Evolutionary conservation across 176 grass and related monocot species (phyloP).

Genomic region (Canna indica): DNA sequence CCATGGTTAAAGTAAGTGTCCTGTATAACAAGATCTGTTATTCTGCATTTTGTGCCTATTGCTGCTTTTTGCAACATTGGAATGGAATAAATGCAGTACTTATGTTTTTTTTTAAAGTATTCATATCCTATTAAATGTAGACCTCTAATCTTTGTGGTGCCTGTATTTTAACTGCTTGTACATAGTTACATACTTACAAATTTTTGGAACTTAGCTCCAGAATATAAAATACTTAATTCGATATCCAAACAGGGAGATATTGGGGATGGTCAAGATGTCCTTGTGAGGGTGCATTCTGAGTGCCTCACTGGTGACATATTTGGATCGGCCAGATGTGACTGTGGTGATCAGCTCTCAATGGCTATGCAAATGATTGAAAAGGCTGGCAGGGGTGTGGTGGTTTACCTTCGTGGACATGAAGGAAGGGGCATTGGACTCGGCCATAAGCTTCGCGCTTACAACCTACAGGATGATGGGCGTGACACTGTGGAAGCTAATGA

Average conservation of each 20-base stretch:
- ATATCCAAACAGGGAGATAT: slow-evolving; percentile 66
- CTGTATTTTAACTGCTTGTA: background rate
- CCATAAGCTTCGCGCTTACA: slow-evolving; percentile 93
- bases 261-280: slow-evolving; percentile 76
- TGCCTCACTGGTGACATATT: slow-evolving; percentile 97
- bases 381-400: slow-evolving; percentile 66
- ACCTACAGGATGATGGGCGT: slow-evolving; percentile 73
- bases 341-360: slow-evolving; percentile 63
- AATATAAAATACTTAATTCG: background rate
- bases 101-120: too few relatives aligned
- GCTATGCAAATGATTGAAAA: slow-evolving; percentile 90
- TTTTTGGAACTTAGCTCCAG: background rate
- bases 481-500: slow-evolving; percentile 96
- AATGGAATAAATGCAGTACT: background rate
- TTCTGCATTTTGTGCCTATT: background rate
- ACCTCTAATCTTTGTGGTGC: background rate
- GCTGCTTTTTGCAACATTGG: slow-evolving; percentile 6
- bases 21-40: slow-evolving; percentile 1
- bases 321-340: slow-evolving; percentile 84
- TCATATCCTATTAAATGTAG: background rate
- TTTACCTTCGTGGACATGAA: slow-evolving; percentile 94
- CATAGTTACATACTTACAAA: too few relatives aligned
- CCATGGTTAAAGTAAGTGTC: slow-evolving; percentile 79
- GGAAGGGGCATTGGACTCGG: slow-evolving; percentile 90
- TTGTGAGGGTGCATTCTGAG: slow-evolving; percentile 83